phyloP scores from a whole-genome alignment of 2,329 filamentous ascomycete genomes.

The Nannizziopsis arthrosporioides region DNA sequence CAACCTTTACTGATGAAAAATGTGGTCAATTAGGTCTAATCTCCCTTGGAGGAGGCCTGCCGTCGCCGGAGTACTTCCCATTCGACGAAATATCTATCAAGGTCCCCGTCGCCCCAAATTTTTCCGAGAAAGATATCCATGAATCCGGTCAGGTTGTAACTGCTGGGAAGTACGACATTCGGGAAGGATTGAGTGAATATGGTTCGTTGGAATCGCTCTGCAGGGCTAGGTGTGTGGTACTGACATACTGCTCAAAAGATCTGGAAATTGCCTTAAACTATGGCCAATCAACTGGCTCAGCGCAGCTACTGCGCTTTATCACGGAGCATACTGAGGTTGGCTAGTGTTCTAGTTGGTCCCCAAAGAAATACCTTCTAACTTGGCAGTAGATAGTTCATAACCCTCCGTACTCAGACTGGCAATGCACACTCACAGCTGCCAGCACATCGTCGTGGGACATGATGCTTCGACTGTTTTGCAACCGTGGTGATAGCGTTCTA shows the following conservation, averaged over 20 bases:
- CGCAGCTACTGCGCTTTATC: constrained; percentile 78
- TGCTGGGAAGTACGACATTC: constrained; percentile 75
- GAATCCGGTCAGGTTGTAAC: constrained; percentile 48
- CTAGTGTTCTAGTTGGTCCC: not conserved
- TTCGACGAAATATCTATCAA: constrained; percentile 66
- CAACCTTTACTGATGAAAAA: constrained; percentile 7
- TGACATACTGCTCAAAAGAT: constrained; percentile 45
- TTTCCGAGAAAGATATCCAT: constrained; percentile 57
- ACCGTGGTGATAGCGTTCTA: constrained; percentile 63
- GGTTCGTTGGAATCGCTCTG: constrained; percentile 22
- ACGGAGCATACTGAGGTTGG: constrained; percentile 79
- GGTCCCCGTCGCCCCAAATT: constrained; percentile 57
- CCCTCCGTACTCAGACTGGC: constrained; percentile 86
- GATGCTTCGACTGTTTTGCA: constrained; percentile 67
- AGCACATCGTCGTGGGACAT: constrained; percentile 80
- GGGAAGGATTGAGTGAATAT: constrained; percentile 47
- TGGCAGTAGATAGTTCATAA: constrained; percentile 55
- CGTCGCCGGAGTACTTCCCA: constrained; percentile 85
- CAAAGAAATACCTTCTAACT: not conserved
- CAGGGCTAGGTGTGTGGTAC: not conserved
- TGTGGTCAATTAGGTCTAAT: constrained; percentile 50
- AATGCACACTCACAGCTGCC: constrained; percentile 68
- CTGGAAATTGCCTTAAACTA: constrained; percentile 88
- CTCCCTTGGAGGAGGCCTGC: constrained; percentile 83
- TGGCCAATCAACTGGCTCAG: constrained; percentile 71